A percentile compares a stretch with the other conserved stretches of the same genome.
Conservation (phyloP, 148 eudicot species). For the Nepenthes gracilis region DNA sequence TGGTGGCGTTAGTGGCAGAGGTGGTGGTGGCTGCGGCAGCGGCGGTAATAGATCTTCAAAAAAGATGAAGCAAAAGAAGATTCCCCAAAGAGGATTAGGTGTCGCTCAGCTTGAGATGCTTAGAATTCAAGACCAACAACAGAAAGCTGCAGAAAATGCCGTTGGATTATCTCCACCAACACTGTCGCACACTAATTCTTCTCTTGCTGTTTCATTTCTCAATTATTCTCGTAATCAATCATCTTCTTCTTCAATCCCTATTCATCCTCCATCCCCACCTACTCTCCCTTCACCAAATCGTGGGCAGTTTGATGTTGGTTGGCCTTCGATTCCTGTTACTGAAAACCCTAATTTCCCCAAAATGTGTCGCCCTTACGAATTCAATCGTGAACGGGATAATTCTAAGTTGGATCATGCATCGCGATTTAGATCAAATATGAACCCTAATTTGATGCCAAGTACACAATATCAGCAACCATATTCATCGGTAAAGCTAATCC, state of each 20-base stretch:
- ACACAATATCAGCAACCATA: conserved; percentile 26
- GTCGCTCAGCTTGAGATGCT: conserved; percentile 80
- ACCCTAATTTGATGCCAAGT: conserved; percentile 20
- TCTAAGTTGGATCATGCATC: conserved; percentile 14
- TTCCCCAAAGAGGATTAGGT: conserved; percentile 26
- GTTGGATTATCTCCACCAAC: conserved; percentile 11
- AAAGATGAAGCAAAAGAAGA: conserved; percentile 45
- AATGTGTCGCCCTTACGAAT: conserved; percentile 29
- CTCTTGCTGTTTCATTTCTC: conserved; percentile 8
- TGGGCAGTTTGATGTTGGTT: too few species aligned
- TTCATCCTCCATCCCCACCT: conserved; percentile 17
- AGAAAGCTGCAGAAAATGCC: conserved; percentile 13
- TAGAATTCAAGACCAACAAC: conserved; percentile 50
- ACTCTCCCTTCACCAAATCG: conserved; percentile 3
- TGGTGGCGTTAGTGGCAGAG: background rate
- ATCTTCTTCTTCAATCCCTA: conserved; percentile 8
- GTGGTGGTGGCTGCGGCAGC: conserved; percentile 3
- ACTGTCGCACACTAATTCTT: conserved; percentile 17
- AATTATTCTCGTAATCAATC: conserved; percentile 29
- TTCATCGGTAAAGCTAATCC: conserved; percentile 31
- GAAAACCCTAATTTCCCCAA: conserved; percentile 18
- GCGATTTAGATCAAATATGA: background rate
- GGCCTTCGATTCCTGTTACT: conserved; percentile 1
- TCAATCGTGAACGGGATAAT: conserved; percentile 21
- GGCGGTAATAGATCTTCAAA: conserved; percentile 30